Base-by-base conservation (phyloP, 2,329 filamentous ascomycete genomes). In the Davidsoniella eucalypti region DNA sequence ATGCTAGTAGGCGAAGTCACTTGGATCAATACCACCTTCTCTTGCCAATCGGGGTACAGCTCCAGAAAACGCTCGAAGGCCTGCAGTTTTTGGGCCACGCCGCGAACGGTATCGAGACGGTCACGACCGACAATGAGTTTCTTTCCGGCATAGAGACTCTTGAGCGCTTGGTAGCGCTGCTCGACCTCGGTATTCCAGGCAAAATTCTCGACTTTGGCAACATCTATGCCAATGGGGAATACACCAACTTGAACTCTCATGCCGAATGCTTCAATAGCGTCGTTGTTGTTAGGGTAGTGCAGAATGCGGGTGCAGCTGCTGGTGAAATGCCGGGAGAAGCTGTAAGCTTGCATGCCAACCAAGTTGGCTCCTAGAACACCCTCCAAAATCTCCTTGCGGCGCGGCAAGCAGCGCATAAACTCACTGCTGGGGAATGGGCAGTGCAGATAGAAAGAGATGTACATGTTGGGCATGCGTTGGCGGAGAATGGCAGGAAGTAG, bases 361-460 rank as follows among this genome's bases (percentile, higher is more conserved):
- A 96, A 80, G 64, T 95, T 95, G 51, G 90, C 78, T 16, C 90
- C 88, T 40, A 96, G 71, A 44, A 94, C 80, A 45, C 92, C 92
- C 57, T 92, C 87, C 12, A 96, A 70, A 9, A 96, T 74, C 62
- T 95, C 87, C 65, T 94, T 94, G 57, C 90, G 78, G 56, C 86
- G 79, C 37, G 86, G 84, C 51, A 95, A 70, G 63, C 88, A 94
- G 44, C 88, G 79, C 62, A 95, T 78, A 61, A 94, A 95, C 65
- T 96, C 92, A 70, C 86, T 94, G 66, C 87, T 94, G 33, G 90
- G 90, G 65, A 96, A 96, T 0, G 90, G 90, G 43, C 87, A 82
- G 65, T 96, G 90, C 44, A 96, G 71, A 69, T 87, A 96, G 69
- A 95, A 95, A 49, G 87, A 83, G 61, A 95, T 88, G 68, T 94